These are phyloP conservation scores for Andrographis paniculata DNA, from an alignment of 305 asterid genomes.

Conservation along the genomic window DNA sequence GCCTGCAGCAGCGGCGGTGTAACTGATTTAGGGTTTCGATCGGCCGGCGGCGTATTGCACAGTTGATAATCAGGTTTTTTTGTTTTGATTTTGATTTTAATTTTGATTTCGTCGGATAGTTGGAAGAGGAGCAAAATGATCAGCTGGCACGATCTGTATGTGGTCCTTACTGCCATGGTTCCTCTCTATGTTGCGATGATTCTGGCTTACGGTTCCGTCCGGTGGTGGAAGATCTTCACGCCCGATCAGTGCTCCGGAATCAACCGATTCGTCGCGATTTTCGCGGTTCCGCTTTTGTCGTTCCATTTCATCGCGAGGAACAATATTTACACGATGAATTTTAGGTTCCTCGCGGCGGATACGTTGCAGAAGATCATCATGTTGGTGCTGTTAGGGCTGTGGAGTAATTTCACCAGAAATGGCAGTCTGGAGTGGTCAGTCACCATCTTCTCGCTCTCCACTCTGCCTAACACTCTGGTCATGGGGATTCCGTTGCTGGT, in stretches of 20 bases:
- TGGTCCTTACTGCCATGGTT: slow-evolving; percentile 71
- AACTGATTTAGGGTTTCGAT: no score
- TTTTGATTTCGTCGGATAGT: no score
- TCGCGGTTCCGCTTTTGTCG: slow-evolving; percentile 88
- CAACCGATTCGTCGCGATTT: slow-evolving; percentile 85
- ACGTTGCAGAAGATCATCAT: slow-evolving; percentile 71
- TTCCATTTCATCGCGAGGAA: slow-evolving; percentile 86
- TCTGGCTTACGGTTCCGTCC: slow-evolving; percentile 87
- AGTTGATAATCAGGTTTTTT: no score
- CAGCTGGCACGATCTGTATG: slow-evolving; percentile 66
- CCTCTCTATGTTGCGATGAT: slow-evolving; percentile 96
- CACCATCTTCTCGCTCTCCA: slow-evolving; percentile 76
- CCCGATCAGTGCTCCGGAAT: slow-evolving; percentile 98
- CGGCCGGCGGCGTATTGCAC: no score
- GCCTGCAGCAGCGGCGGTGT: no score
- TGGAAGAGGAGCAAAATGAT: slow-evolving; percentile 40
- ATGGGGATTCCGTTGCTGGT: slow-evolving; percentile 88
- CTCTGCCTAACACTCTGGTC: slow-evolving; percentile 84
- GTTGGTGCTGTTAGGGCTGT: slow-evolving; percentile 45
- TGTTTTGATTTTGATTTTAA: no score
- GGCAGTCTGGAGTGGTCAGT: slow-evolving; percentile 94
- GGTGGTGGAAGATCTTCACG: slow-evolving; percentile 96
- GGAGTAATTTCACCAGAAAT: slow-evolving; percentile 59
- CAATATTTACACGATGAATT: slow-evolving; percentile 76
- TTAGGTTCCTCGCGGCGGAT: slow-evolving; percentile 89